A percentile compares a stretch with the other conserved stretches of the same genome.
These are phyloP conservation scores for Hypoxylon lienhwacheense DNA, from an alignment of 495 filamentous ascomycete genomes.

Conservation along the genomic window DNA sequence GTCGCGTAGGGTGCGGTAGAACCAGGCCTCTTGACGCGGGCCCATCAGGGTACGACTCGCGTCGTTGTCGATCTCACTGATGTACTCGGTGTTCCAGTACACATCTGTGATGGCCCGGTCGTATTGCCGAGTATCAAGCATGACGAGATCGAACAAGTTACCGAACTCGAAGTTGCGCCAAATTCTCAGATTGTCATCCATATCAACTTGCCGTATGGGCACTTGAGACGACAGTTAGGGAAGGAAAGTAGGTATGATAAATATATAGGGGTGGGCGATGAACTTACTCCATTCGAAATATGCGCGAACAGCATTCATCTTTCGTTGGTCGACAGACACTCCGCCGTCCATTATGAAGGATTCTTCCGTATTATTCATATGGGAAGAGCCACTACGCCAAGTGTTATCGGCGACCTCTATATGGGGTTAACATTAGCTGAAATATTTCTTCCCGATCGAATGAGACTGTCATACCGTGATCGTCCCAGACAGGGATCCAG, in stretches of 20 bases:
- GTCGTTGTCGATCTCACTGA: slow-evolving; percentile 58
- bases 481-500: slow-evolving; percentile 71
- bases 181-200: slow-evolving; percentile 68
- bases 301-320: slow-evolving; percentile 67
- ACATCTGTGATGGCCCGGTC: slow-evolving; percentile 57
- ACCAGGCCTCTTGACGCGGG: slow-evolving; percentile 64
- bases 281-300: slow-evolving; percentile 68
- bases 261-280: too few species aligned
- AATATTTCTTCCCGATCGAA: neutral
- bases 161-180: slow-evolving; percentile 66
- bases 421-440: slow-evolving; percentile 6
- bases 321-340: slow-evolving; percentile 64
- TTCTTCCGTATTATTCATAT: slow-evolving; percentile 65
- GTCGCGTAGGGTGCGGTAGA: slow-evolving; percentile 57
- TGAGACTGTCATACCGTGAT: slow-evolving; percentile 50
- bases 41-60: slow-evolving; percentile 64
- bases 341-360: slow-evolving; percentile 62
- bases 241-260: neutral
- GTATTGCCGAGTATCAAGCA: slow-evolving; percentile 66
- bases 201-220: slow-evolving; percentile 58
- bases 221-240: slow-evolving; percentile 20
- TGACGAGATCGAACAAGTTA: slow-evolving; percentile 62
- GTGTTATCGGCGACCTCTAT: slow-evolving; percentile 65
- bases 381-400: slow-evolving; percentile 56
- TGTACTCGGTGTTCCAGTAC: slow-evolving; percentile 59